These are phyloP conservation scores for Cystobasidium tubakii DNA, from an alignment of 768 basidiomycete species.

Conservation along the genomic window DNA sequence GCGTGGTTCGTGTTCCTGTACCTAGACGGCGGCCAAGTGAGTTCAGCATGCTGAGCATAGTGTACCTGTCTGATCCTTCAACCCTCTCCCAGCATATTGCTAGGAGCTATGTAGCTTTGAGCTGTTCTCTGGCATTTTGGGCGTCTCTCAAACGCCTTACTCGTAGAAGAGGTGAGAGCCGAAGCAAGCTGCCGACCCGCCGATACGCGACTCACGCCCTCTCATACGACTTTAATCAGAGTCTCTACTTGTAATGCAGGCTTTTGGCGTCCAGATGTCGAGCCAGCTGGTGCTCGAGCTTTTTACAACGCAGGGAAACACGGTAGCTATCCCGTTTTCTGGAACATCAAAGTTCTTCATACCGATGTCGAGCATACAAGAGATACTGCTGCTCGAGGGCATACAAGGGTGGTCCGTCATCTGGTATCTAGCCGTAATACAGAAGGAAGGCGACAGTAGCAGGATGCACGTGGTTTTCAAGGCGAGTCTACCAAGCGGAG, in stretches of 20 bases:
- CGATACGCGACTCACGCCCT: too few relatives aligned
- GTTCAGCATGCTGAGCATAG: too few relatives aligned
- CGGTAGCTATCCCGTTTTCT: not conserved
- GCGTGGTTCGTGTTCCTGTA: not conserved
- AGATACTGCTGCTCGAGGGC: constrained; percentile 25
- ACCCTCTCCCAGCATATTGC: not conserved
- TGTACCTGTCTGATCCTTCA: not conserved
- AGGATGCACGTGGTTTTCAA: constrained; percentile 13
- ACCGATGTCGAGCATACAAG: constrained; percentile 6
- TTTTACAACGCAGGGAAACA: not conserved
- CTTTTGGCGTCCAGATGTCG: not conserved
- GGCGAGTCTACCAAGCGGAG: not conserved
- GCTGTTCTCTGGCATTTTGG: not conserved
- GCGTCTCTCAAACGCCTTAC: not conserved
- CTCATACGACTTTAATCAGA: not conserved
- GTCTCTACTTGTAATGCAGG: constrained; percentile 2
- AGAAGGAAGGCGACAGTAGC: not conserved
- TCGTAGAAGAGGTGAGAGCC: not conserved
- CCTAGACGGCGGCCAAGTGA: not conserved
- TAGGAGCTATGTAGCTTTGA: not conserved
- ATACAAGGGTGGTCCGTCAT: constrained; percentile 31
- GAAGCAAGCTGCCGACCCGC: not conserved
- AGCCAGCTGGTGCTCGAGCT: not conserved
- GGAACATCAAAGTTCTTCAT: constrained; percentile 15
- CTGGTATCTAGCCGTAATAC: constrained; percentile 21